Conservation (phyloP, 805 yeast species). For the Saturnispora kantuleensis region DNA sequence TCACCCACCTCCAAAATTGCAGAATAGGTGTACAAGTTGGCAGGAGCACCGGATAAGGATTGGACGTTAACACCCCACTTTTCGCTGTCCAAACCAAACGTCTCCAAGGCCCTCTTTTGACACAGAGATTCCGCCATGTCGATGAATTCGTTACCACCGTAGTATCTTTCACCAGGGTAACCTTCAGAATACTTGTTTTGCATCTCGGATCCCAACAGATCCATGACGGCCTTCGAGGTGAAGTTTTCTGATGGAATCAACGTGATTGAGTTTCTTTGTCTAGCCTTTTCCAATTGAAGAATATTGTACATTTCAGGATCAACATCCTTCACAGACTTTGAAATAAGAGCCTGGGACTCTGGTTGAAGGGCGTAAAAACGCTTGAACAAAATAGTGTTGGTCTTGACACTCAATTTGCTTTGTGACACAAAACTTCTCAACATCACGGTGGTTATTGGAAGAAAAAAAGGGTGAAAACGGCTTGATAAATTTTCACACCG, state of each 20-base stretch:
- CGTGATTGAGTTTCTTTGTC: conserved; percentile 90
- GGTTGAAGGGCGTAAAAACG: conserved; percentile 38
- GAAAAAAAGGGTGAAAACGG: too few species aligned
- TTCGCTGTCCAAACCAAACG: conserved; percentile 69
- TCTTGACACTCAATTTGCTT: not conserved
- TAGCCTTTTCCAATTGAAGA: conserved; percentile 68
- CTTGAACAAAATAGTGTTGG: not conserved
- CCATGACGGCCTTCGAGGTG: conserved; percentile 93
- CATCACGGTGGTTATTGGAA: too few species aligned
- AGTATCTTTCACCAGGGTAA: conserved; percentile 97
- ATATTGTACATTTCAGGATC: conserved; percentile 75
- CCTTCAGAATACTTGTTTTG: conserved; percentile 98
- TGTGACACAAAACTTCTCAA: not conserved
- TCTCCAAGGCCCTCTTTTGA: conserved; percentile 88
- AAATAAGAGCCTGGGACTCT: conserved; percentile 42
- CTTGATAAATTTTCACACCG: too few species aligned
- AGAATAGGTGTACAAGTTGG: conserved; percentile 92
- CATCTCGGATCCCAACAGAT: conserved; percentile 95
- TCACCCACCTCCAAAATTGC: conserved; percentile 94
- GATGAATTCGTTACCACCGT: conserved; percentile 96
- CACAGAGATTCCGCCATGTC: conserved; percentile 89
- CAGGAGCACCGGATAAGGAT: conserved; percentile 94
- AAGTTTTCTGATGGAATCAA: conserved; percentile 96
- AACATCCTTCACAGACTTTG: conserved; percentile 52
- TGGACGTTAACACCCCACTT: conserved; percentile 98